A percentile compares a stretch with the other conserved stretches of the same genome.
Conservation (phyloP, 306 rosid species). For the Psophocarpus tetragonolobus region DNA sequence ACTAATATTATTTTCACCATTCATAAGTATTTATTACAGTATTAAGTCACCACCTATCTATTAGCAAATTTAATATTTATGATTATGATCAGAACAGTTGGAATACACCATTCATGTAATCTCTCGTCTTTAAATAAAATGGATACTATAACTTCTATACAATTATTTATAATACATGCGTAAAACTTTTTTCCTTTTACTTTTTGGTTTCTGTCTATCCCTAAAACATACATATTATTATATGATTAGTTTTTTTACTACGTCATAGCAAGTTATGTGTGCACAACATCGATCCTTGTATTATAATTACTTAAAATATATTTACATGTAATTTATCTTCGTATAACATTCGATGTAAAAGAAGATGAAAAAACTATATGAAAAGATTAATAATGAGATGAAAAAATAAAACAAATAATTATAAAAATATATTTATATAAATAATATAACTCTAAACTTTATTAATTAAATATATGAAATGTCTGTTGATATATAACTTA, state of each 20-base stretch:
- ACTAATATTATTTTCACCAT: conserved; percentile 6
- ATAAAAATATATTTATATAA: no score
- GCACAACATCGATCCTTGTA: background rate
- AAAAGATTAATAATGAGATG: background rate
- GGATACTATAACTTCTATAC: background rate
- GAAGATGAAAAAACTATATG: background rate
- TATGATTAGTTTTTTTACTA: background rate
- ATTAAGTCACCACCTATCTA: no score
- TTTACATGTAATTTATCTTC: background rate
- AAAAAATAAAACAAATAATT: background rate
- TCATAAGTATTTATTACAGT: background rate
- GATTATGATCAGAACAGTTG: conserved; percentile 2
- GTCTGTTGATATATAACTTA: no score
- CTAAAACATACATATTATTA: background rate
- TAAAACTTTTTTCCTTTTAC: background rate
- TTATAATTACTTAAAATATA: background rate
- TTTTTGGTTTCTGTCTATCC: background rate
- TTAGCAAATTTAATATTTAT: background rate
- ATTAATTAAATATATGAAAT: no score
- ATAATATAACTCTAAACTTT: background rate
- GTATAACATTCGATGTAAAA: background rate
- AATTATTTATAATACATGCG: background rate
- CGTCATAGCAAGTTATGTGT: no score
- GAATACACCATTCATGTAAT: background rate
- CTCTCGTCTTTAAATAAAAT: background rate